Conservation (phyloP, 2,329 filamentous ascomycete genomes). For the Setomelanomma holmii region DNA sequence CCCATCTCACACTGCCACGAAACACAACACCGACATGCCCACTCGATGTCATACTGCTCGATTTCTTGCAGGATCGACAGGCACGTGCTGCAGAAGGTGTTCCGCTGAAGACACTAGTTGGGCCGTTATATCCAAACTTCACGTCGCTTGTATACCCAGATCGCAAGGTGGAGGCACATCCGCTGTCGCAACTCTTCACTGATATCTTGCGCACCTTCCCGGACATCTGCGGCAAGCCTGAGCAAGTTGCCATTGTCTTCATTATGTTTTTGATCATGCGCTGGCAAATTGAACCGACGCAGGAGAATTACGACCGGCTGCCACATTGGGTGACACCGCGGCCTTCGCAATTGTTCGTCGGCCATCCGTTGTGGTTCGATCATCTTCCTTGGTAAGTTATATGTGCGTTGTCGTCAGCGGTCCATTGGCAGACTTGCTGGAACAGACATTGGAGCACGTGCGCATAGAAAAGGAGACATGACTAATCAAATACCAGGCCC, state of each 20-base stretch:
- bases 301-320: slow-evolving; percentile 78
- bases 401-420: neutral
- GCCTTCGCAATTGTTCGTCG: slow-evolving; percentile 68
- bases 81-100: slow-evolving; percentile 71
- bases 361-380: slow-evolving; percentile 84
- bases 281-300: slow-evolving; percentile 82
- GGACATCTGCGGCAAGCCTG: slow-evolving; percentile 76
- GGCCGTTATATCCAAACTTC: slow-evolving; percentile 80
- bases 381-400: slow-evolving; percentile 71
- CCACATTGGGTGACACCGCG: slow-evolving; percentile 76
- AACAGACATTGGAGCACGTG: neutral
- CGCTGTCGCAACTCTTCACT: slow-evolving; percentile 82
- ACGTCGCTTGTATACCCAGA: slow-evolving; percentile 78
- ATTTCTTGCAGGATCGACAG: slow-evolving; percentile 75
- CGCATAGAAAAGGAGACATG: slow-evolving; percentile 1
- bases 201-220: slow-evolving; percentile 87
- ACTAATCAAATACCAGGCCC: slow-evolving; percentile 56
- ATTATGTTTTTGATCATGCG: slow-evolving; percentile 84
- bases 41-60: slow-evolving; percentile 78
- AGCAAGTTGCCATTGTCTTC: slow-evolving; percentile 82
- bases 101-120: slow-evolving; percentile 70
- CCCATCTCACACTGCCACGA: slow-evolving; percentile 49
- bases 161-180: slow-evolving; percentile 69
- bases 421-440: neutral
- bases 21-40: slow-evolving; percentile 76